These are phyloP conservation scores for Oryza nivara DNA, from an alignment of 176 grass and related monocot species.

Conservation along the genomic window DNA sequence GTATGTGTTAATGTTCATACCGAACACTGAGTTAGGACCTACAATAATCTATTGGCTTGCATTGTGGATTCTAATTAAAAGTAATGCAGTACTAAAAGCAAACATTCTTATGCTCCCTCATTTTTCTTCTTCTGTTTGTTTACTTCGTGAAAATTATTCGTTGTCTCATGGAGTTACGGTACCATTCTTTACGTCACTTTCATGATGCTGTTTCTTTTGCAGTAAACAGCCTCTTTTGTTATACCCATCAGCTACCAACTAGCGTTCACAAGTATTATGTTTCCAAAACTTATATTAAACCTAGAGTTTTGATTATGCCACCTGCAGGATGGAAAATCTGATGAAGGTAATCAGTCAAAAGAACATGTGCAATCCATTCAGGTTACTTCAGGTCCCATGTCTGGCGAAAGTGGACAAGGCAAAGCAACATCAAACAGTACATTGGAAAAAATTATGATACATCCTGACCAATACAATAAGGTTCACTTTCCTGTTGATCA, in stretches of 20 bases:
- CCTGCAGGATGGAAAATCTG: conserved; percentile 36
- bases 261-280: conserved; percentile 15
- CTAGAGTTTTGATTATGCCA: conserved; percentile 12
- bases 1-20: conserved; percentile 4
- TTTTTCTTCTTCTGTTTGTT: conserved; percentile 22
- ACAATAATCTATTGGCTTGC: background rate
- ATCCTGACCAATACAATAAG: conserved; percentile 55
- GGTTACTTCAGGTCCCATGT: conserved; percentile 26
- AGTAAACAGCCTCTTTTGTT: conserved; percentile 2
- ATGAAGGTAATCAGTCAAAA: conserved; percentile 19
- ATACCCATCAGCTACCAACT: background rate
- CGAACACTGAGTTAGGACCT: background rate
- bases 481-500: conserved; percentile 65
- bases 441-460: conserved; percentile 47
- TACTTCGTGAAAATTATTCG: conserved; percentile 22
- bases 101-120: background rate
- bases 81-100: background rate
- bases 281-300: conserved; percentile 25
- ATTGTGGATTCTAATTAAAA: conserved; percentile 14
- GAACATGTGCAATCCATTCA: conserved; percentile 25
- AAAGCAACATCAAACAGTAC: conserved; percentile 40
- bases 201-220: conserved; percentile 3
- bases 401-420: conserved; percentile 26
- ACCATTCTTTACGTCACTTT: conserved; percentile 26
- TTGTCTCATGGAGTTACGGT: background rate